Evolutionary conservation across 2,329 filamentous ascomycete genomes (phyloP).

Genomic region (Magnaporthales sp.): DNA sequence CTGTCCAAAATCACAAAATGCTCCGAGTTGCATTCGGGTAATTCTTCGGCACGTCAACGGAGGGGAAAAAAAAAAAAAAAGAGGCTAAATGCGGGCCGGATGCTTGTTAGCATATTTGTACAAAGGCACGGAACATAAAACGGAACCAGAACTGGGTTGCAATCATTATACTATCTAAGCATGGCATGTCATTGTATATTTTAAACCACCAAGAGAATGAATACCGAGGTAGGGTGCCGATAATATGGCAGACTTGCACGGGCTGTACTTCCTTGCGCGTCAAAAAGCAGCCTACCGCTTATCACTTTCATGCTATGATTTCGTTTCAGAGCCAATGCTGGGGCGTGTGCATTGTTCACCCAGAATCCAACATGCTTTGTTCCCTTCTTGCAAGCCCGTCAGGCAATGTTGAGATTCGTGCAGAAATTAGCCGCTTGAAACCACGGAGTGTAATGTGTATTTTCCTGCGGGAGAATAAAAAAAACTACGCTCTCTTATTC

Average conservation of each 20-base stretch:
- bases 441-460: neutral
- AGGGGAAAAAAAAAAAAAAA: no score
- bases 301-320: neutral
- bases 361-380: neutral
- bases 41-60: neutral
- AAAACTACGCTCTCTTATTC: neutral
- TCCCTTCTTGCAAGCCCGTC: neutral
- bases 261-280: neutral
- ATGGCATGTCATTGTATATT: neutral
- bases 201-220: neutral
- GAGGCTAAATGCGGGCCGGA: neutral
- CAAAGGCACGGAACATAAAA: no score
- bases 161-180: neutral
- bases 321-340: neutral
- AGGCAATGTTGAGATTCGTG: neutral
- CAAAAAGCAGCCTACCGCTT: neutral
- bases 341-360: neutral
- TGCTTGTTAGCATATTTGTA: neutral
- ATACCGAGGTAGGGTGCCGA: neutral
- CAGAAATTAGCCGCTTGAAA: neutral
- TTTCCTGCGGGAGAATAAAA: neutral
- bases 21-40: neutral
- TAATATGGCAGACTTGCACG: neutral
- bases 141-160: neutral
- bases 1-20: neutral